Evolutionary conservation across 148 eudicot species (phyloP).

Genomic region (Rhododendron williamsianum): DNA sequence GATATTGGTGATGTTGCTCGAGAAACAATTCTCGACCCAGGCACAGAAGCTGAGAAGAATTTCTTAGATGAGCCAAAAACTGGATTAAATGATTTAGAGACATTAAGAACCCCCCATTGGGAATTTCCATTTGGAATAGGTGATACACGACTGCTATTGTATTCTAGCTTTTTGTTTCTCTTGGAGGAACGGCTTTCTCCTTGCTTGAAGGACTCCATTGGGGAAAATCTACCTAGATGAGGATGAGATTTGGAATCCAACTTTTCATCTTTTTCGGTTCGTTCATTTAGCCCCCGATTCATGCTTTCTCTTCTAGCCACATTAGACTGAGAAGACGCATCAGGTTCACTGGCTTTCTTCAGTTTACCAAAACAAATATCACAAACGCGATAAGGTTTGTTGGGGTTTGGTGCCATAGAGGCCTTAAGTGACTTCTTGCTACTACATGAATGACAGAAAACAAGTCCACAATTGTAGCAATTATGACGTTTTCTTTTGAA

Average conservation of each 20-base stretch:
- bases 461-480: conserved; percentile 93
- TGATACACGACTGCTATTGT: conserved; percentile 91
- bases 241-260: conserved; percentile 60
- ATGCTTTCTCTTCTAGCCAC: conserved; percentile 63
- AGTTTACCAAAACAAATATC: conserved; percentile 78
- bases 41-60: conserved; percentile 94
- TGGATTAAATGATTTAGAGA: conserved; percentile 80
- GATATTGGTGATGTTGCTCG: conserved; percentile 95
- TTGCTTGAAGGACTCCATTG: conserved; percentile 66
- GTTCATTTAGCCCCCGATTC: conserved; percentile 47
- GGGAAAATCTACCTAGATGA: conserved; percentile 76
- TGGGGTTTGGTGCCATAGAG: conserved; percentile 96
- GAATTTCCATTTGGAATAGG: conserved; percentile 84
- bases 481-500: conserved; percentile 97
- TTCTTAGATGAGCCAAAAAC: conserved; percentile 91
- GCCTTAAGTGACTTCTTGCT: conserved; percentile 90
- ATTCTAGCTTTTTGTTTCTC: conserved; percentile 80
- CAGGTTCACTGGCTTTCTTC: conserved; percentile 64
- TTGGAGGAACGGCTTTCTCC: conserved; percentile 59
- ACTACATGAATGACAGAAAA: conserved; percentile 95
- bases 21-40: conserved; percentile 98
- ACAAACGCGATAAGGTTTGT: conserved; percentile 94
- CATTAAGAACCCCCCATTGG: conserved; percentile 72
- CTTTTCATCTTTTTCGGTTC: conserved; percentile 66
- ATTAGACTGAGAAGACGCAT: conserved; percentile 54